Evolutionary conservation across 129 eudicot species (phyloP).

Genomic region (Saussurea involucrata): DNA sequence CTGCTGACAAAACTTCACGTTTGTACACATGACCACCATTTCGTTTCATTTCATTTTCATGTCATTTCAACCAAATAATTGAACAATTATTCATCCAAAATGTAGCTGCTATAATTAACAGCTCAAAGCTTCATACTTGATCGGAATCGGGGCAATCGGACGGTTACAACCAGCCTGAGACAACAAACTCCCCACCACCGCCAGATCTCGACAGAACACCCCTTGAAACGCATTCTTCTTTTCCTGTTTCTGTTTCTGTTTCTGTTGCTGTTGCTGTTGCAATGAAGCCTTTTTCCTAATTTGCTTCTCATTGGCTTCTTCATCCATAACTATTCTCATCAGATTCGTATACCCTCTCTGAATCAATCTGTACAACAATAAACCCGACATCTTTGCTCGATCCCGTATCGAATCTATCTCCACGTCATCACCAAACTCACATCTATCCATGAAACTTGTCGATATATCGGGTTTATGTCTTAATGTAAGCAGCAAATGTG

Average conservation of each 20-base stretch:
- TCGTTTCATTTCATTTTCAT: background rate
- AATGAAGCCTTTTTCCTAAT: constrained; percentile 42
- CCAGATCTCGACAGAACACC: constrained; percentile 78
- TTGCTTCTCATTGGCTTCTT: constrained; percentile 63
- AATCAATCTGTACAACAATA: constrained; percentile 62
- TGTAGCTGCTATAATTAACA: constrained; percentile 34
- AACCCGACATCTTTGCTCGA: constrained; percentile 57
- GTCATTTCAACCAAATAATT: constrained; percentile 6
- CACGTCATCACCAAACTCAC: constrained; percentile 69
- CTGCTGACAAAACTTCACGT: constrained; percentile 20
- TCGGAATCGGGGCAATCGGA: constrained; percentile 37
- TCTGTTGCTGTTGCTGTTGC: constrained; percentile 18
- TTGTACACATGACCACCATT: too few relatives aligned
- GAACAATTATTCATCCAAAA: background rate
- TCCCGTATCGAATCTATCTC: constrained; percentile 65
- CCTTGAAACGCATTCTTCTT: constrained; percentile 56
- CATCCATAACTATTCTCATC: constrained; percentile 45
- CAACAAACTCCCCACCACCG: constrained; percentile 71
- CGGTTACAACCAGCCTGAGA: constrained; percentile 63
- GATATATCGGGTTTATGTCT: constrained; percentile 86
- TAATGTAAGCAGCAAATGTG: constrained; percentile 65
- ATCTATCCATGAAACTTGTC: constrained; percentile 58
- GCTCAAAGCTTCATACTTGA: constrained; percentile 76
- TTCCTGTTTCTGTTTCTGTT: constrained; percentile 6
- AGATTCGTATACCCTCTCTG: constrained; percentile 63